Conservation (phyloP, 2,329 filamentous ascomycete species). For the Pseudogymnoascus sp. region DNA sequence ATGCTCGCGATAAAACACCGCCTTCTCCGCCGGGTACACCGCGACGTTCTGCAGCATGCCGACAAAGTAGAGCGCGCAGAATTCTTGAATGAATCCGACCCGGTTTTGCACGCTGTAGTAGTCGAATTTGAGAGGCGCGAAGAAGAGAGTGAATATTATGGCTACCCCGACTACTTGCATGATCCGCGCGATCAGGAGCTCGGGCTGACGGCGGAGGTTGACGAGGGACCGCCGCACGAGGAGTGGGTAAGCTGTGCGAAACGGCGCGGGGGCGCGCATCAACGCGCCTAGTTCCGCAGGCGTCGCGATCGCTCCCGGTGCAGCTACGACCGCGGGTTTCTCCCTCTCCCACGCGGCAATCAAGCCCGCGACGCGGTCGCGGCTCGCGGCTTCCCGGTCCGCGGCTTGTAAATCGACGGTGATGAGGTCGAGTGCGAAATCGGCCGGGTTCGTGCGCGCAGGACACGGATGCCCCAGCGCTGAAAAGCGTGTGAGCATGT, state of each 20-base stretch:
- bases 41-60: constrained; percentile 76
- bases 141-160: constrained; percentile 59
- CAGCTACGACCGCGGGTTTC: constrained; percentile 16
- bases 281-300: constrained; percentile 67
- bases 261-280: constrained; percentile 53
- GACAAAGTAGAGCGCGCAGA: constrained; percentile 64
- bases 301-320: constrained; percentile 38
- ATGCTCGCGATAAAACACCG: constrained; percentile 71
- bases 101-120: constrained; percentile 66
- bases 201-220: constrained; percentile 61
- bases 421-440: constrained; percentile 70
- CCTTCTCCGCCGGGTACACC: constrained; percentile 63
- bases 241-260: constrained; percentile 57
- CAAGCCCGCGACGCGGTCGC: constrained; percentile 53
- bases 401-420: constrained; percentile 66
- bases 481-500: constrained; percentile 61
- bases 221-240: constrained; percentile 60
- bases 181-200: constrained; percentile 54
- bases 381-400: constrained; percentile 52
- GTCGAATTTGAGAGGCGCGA: constrained; percentile 61
- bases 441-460: constrained; percentile 64
- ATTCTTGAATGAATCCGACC: constrained; percentile 65
- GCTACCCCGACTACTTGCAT: constrained; percentile 61
- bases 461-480: constrained; percentile 57
- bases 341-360: constrained; percentile 49